These are phyloP conservation scores for Lentinula detonsa DNA, from an alignment of 768 basidiomycete species.

Conservation along the genomic window DNA sequence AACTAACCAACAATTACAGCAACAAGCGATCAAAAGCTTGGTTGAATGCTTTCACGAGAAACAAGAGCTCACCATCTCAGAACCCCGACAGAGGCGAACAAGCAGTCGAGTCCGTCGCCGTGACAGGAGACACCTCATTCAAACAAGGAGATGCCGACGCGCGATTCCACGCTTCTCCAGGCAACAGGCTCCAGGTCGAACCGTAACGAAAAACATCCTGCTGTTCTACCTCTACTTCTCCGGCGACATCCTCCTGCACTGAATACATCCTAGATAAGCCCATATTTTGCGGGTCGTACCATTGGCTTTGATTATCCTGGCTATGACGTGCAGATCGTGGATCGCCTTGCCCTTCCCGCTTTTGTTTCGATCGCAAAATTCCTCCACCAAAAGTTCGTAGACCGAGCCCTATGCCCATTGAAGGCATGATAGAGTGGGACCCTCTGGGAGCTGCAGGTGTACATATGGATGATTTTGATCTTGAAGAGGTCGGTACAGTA, in stretches of 20 bases:
- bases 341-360: neutral
- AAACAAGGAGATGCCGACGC: neutral
- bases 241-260: neutral
- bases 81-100: neutral
- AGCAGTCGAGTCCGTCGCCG: slow-evolving; percentile 5
- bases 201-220: slow-evolving; percentile 2
- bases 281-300: neutral
- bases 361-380: neutral
- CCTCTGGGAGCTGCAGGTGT: neutral
- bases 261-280: neutral
- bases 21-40: no score
- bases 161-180: neutral
- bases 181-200: slow-evolving; percentile 1
- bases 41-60: no score
- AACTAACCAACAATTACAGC: no score
- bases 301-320: neutral
- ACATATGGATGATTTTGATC: neutral
- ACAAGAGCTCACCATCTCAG: neutral
- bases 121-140: slow-evolving; percentile 2
- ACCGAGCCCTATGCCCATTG: neutral
- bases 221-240: neutral
- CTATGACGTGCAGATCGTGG: neutral
- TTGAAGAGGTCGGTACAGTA: slow-evolving; percentile 22
- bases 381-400: neutral
- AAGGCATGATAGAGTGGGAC: neutral